Conservation (phyloP, 371 early-diverging fungal species). For the Amoeboaphelidium protococcarum region DNA sequence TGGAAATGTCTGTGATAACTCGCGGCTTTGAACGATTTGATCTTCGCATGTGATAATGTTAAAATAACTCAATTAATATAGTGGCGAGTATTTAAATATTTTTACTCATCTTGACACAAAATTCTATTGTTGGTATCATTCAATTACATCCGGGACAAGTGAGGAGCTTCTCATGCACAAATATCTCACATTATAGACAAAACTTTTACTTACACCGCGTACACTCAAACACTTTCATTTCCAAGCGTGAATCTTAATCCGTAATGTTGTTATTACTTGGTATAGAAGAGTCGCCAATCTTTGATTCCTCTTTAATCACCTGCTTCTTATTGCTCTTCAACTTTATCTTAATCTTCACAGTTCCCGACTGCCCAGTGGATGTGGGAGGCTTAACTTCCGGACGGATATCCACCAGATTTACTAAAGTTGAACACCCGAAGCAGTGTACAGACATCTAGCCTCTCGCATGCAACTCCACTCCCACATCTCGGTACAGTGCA, state of each 20-base stretch:
- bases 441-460: background rate
- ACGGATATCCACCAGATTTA: too few relatives aligned
- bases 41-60: background rate
- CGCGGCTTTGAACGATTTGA: background rate
- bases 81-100: background rate
- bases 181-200: conserved; percentile 79
- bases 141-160: conserved; percentile 60
- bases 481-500: conserved; percentile 12
- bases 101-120: too few relatives aligned
- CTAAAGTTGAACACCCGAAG: background rate
- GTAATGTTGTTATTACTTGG: too few relatives aligned
- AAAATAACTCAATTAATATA: too few relatives aligned
- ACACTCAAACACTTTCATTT: conserved; percentile 51
- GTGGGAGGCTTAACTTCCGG: too few relatives aligned
- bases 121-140: too few relatives aligned
- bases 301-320: too few relatives aligned
- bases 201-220: conserved; percentile 45
- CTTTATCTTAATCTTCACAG: conserved; percentile 10
- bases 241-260: too few relatives aligned
- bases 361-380: too few relatives aligned
- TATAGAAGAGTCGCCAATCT: too few relatives aligned
- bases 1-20: background rate
- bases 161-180: conserved; percentile 70
- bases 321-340: too few relatives aligned
- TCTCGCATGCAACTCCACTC: background rate